Percentiles rank a stretch among this genome's conserved stretches.
phyloP scores from a whole-genome alignment of 129 eudicot species.

The Tanacetum coccineum region DNA sequence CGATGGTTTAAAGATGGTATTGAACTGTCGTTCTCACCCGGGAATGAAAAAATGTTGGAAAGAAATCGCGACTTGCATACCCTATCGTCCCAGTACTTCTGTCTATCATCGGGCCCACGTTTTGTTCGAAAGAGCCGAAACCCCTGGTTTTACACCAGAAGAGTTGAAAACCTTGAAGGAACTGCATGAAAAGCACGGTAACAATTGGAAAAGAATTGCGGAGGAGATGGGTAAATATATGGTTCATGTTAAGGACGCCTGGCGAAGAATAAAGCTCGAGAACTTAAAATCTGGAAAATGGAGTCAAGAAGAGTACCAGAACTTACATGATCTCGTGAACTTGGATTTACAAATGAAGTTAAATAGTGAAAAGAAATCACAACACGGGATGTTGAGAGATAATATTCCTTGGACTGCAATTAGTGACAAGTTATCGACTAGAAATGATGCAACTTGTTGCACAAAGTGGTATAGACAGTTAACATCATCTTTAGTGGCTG shows the following conservation, averaged over 20 bases:
- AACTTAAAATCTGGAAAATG: constrained; percentile 4
- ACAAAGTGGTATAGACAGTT: constrained; percentile 13
- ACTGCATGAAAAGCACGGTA: background rate
- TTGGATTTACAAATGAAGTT: constrained; percentile 14
- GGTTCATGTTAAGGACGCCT: constrained; percentile 16
- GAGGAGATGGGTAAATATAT: constrained; percentile 7
- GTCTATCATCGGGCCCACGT: constrained; percentile 16
- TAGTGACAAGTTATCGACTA: constrained; percentile 16
- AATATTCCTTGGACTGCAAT: constrained; percentile 20
- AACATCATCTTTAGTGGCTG: constrained; percentile 15
- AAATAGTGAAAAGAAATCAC: background rate
- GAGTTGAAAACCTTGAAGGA: constrained; percentile 8
- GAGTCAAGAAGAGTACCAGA: constrained; percentile 24
- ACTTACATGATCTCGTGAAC: constrained; percentile 14
- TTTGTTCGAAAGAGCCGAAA: constrained; percentile 14
- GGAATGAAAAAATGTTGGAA: constrained; percentile 16
- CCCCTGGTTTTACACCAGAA: constrained; percentile 12
- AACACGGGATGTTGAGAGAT: constrained; percentile 24
- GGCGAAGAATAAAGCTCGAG: constrained; percentile 5
- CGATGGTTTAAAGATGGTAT: constrained; percentile 11
- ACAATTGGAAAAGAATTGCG: constrained; percentile 13
- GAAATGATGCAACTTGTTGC: constrained; percentile 12
- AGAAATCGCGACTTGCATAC: constrained; percentile 11
- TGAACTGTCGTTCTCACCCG: constrained; percentile 4
- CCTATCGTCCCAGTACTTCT: background rate